Evolutionary conservation across 768 basidiomycete species (phyloP).

Genomic region (Chlorophyllum brunneum): DNA sequence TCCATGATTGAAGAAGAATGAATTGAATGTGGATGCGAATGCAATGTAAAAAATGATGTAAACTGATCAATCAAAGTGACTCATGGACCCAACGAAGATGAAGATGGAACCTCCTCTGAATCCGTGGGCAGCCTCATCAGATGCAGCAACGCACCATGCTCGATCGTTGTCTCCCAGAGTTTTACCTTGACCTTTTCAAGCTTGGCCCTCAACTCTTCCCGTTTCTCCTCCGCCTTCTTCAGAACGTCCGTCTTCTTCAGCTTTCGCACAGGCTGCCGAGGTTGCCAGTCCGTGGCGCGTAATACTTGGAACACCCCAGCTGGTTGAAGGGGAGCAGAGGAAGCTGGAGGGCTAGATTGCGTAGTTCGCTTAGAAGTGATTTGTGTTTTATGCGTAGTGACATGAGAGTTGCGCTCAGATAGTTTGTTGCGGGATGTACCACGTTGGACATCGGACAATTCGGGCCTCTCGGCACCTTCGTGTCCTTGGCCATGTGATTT

Average conservation of each 20-base stretch:
- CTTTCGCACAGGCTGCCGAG: conserved; percentile 15
- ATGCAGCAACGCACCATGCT: conserved; percentile 58
- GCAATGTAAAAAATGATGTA: not conserved
- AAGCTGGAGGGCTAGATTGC: not conserved
- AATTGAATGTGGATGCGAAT: not conserved
- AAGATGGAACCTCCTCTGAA: not conserved
- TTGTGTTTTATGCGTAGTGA: not conserved
- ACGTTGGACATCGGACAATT: not conserved
- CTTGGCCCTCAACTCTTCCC: conserved; percentile 47
- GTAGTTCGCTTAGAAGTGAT: not conserved
- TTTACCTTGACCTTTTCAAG: conserved; percentile 59
- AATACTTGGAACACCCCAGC: conserved; percentile 5
- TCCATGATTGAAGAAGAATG: not conserved
- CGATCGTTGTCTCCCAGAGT: conserved; percentile 71
- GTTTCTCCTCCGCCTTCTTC: conserved; percentile 49
- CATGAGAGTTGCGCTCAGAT: not conserved
- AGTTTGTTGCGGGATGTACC: not conserved
- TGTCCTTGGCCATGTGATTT: not conserved
- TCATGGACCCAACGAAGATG: not conserved
- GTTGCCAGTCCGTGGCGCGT: not conserved
- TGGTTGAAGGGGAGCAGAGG: not conserved
- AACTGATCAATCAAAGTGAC: not conserved
- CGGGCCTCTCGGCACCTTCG: not conserved
- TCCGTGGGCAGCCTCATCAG: conserved; percentile 31
- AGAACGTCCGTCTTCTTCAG: conserved; percentile 34